These are phyloP conservation scores for Pichia phayaonensis DNA, from an alignment of 805 yeast genomes.

Conservation along the genomic window DNA sequence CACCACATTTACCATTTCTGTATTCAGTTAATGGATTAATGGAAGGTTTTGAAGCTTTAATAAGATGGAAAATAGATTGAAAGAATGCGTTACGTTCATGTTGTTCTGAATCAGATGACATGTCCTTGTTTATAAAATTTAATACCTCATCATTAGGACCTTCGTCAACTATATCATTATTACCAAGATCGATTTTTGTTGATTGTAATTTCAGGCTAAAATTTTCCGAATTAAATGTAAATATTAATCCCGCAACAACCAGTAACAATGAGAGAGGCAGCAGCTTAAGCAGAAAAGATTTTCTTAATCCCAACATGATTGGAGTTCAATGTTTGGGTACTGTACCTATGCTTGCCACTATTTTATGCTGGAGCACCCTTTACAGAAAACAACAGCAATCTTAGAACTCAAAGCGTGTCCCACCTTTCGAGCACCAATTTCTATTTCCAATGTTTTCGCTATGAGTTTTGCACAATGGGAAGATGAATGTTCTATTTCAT, in stretches of 20 bases:
- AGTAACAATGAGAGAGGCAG: neutral
- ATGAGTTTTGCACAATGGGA: slow-evolving; percentile 9
- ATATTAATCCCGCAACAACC: neutral
- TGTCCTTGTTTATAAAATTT: neutral
- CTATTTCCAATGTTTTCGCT: slow-evolving; percentile 25
- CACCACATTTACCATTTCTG: slow-evolving; percentile 2
- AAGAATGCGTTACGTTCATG: neutral
- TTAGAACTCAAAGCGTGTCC: slow-evolving; percentile 44
- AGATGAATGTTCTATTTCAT: slow-evolving; percentile 14
- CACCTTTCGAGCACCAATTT: slow-evolving; percentile 46
- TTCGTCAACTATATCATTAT: neutral
- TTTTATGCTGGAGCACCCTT: neutral
- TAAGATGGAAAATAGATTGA: slow-evolving; percentile 2
- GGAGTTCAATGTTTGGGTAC: too few species aligned
- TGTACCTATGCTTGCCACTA: too few species aligned
- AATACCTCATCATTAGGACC: neutral
- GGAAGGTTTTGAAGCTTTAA: slow-evolving; percentile 35
- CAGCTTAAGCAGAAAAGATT: neutral
- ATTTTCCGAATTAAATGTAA: neutral
- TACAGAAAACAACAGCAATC: slow-evolving; percentile 34
- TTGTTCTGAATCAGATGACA: neutral
- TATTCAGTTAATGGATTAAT: slow-evolving; percentile 18
- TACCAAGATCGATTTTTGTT: neutral
- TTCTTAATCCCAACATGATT: neutral
- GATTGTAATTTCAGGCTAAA: neutral